Evolutionary conservation across 805 yeast species (phyloP).

Genomic region (Scheffersomyces spartinae): DNA sequence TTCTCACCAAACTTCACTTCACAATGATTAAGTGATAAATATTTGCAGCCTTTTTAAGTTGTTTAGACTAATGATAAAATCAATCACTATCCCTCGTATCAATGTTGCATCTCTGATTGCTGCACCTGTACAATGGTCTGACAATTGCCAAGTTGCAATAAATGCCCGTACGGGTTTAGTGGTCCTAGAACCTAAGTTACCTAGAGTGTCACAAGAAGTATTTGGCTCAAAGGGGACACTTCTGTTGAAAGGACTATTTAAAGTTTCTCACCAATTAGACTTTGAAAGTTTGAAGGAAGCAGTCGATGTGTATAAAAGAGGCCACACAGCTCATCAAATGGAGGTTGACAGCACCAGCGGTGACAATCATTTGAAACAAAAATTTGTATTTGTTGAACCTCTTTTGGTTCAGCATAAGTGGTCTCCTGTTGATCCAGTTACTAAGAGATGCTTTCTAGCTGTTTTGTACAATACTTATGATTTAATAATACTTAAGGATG

Average conservation of each 20-base stretch:
- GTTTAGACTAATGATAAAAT: no score
- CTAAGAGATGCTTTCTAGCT: constrained; percentile 19
- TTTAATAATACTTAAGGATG: no score
- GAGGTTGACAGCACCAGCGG: no score
- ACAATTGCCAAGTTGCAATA: constrained; percentile 23
- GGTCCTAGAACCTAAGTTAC: constrained; percentile 27
- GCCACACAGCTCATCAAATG: no score
- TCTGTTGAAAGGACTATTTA: constrained; percentile 10
- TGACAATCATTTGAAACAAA: no score
- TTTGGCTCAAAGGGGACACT: constrained; percentile 16
- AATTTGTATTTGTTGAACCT: constrained; percentile 20
- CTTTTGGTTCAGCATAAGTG: constrained; percentile 22
- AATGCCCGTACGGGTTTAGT: constrained; percentile 21
- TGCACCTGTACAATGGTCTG: constrained; percentile 27
- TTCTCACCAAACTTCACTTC: no score
- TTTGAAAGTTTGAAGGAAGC: constrained; percentile 16
- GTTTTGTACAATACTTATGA: constrained; percentile 28
- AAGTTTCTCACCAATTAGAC: constrained; percentile 16
- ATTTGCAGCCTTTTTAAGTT: no score
- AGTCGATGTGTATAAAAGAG: no score
- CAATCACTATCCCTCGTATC: no score
- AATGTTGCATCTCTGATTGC: no score
- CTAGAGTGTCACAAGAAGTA: constrained; percentile 9
- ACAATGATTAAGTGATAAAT: no score
- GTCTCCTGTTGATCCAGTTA: constrained; percentile 14